Percentiles rank a stretch among this genome's conserved stretches.
Conservation (phyloP, 176 grass and related monocot species). For the Oryza meridionalis region DNA sequence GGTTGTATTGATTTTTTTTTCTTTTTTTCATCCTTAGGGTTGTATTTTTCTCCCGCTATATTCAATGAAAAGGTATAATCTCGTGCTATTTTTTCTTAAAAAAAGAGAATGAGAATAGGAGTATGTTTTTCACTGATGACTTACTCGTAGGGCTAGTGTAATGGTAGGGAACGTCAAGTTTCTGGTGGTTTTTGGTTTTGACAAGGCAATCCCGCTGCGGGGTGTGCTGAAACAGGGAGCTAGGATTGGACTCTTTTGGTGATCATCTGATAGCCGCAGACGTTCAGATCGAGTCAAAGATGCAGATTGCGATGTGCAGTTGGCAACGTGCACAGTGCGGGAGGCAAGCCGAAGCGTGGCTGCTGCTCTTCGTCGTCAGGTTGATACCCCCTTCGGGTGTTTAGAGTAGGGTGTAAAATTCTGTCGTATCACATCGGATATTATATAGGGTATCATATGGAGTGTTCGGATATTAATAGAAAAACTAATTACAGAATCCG, state of each 20-base stretch:
- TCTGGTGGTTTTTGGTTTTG: background rate
- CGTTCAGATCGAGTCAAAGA: background rate
- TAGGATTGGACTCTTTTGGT: background rate
- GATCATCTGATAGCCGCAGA: background rate
- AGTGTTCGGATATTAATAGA: too few species aligned
- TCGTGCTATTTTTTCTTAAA: too few species aligned
- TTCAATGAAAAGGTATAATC: too few species aligned
- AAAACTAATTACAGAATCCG: too few species aligned
- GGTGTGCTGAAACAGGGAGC: background rate
- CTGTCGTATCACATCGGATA: too few species aligned
- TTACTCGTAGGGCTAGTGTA: background rate
- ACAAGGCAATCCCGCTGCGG: background rate
- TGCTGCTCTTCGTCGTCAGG: background rate
- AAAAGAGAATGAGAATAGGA: too few species aligned
- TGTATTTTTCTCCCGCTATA: too few species aligned
- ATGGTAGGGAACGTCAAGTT: background rate
- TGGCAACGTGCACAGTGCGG: background rate
- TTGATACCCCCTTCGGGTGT: background rate
- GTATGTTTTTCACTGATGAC: background rate
- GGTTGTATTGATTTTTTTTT: too few species aligned
- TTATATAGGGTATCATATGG: too few species aligned
- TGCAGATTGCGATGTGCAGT: background rate
- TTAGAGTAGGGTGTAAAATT: too few species aligned
- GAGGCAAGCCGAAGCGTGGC: too few species aligned
- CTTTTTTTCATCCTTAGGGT: too few species aligned